A percentile compares a stretch with the other conserved stretches of the same genome.
phyloP scores from a whole-genome alignment of 2,329 filamentous ascomycete species.

The Venturia aucupariae region DNA sequence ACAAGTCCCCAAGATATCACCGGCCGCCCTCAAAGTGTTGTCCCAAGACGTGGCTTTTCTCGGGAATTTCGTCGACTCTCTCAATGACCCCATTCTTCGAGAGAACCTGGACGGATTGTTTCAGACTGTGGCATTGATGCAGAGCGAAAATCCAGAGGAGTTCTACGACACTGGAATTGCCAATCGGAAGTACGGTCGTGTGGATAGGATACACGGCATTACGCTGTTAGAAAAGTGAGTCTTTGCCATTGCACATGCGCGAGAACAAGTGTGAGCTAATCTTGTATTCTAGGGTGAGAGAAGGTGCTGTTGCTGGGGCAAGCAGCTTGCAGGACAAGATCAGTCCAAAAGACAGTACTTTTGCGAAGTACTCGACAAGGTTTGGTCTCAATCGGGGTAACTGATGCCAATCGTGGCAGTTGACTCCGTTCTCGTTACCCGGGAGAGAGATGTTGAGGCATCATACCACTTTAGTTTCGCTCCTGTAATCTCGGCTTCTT shows the following conservation, averaged over 20 bases:
- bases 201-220: slow-evolving; percentile 84
- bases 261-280: neutral
- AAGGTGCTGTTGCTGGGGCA: slow-evolving; percentile 27
- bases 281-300: slow-evolving; percentile 20
- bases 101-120: slow-evolving; percentile 88
- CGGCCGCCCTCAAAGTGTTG: slow-evolving; percentile 71
- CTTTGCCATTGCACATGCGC: neutral
- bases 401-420: neutral
- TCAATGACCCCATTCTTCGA: slow-evolving; percentile 79
- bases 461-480: neutral
- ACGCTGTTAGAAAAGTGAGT: slow-evolving; percentile 79
- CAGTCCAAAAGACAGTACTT: slow-evolving; percentile 24
- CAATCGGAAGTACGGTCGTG: slow-evolving; percentile 89
- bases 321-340: slow-evolving; percentile 23
- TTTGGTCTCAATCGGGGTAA: slow-evolving; percentile 22
- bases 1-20: slow-evolving; percentile 77
- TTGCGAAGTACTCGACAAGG: slow-evolving; percentile 27
- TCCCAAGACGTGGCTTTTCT: slow-evolving; percentile 78
- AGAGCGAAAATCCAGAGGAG: slow-evolving; percentile 82
- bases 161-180: slow-evolving; percentile 87
- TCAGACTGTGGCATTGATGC: slow-evolving; percentile 84
- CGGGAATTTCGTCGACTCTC: slow-evolving; percentile 72
- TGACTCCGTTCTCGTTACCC: neutral
- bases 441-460: neutral
- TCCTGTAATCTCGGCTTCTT: neutral